Evolutionary conservation across 129 eudicot genomes (phyloP).

Genomic region (Centaurea solstitialis): DNA sequence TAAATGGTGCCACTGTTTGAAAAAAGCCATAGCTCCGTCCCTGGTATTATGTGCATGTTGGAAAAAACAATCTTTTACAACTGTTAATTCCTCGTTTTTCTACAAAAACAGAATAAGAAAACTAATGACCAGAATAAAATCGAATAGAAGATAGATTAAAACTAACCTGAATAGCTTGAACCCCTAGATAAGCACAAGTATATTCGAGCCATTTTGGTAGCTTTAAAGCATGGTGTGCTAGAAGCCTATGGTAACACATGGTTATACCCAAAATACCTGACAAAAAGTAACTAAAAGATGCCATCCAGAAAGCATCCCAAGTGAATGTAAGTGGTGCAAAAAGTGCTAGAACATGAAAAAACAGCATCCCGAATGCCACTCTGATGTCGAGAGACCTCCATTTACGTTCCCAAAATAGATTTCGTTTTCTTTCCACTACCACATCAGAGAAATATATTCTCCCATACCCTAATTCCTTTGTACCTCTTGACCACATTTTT

Average conservation of each 20-base stretch:
- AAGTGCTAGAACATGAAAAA: constrained; percentile 47
- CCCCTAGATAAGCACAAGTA: constrained; percentile 71
- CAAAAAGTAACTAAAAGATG: constrained; percentile 54
- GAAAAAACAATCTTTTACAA: no score
- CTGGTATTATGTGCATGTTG: neutral
- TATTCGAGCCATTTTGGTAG: constrained; percentile 94
- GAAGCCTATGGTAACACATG: constrained; percentile 72
- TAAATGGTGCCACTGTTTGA: no score
- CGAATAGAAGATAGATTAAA: neutral
- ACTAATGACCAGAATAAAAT: neutral
- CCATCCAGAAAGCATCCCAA: constrained; percentile 68
- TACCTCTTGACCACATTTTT: constrained; percentile 12
- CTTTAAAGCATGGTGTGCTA: constrained; percentile 71
- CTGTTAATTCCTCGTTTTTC: neutral
- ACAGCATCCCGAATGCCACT: constrained; percentile 37
- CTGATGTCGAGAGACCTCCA: constrained; percentile 59
- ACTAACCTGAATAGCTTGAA: constrained; percentile 70
- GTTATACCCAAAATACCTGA: constrained; percentile 76
- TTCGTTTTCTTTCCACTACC: constrained; percentile 50
- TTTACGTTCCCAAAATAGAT: constrained; percentile 50
- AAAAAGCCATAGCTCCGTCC: no score
- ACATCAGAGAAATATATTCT: constrained; percentile 62
- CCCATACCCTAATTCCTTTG: constrained; percentile 2
- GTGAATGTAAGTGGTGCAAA: constrained; percentile 68
- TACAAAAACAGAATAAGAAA: no score